A percentile compares a stretch with the other conserved stretches of the same genome.
Conservation (phyloP, 441 rosid genomes). For the Mallotus japonicus region DNA sequence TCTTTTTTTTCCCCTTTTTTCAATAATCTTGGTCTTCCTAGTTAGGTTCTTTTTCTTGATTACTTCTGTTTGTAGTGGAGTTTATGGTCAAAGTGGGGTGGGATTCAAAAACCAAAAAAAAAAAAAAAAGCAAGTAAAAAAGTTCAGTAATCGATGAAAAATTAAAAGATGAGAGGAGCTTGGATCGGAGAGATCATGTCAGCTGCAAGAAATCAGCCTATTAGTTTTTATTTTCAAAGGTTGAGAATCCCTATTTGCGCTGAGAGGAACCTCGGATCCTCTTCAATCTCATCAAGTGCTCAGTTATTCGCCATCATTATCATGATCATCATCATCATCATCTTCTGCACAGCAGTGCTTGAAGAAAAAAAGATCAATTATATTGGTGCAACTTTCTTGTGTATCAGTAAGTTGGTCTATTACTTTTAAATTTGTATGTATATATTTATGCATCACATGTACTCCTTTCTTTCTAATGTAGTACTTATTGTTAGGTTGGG, state of each 20-base stretch:
- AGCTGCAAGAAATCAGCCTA: conserved; percentile 58
- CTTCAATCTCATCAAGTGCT: conserved; percentile 34
- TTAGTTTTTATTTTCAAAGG: conserved; percentile 39
- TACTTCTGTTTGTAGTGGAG: conserved; percentile 27
- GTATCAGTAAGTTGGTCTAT: conserved; percentile 33
- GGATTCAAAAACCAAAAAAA: background rate
- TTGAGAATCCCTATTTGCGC: conserved; percentile 46
- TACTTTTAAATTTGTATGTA: conserved; percentile 20
- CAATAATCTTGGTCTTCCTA: conserved; percentile 21
- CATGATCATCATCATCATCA: conserved; percentile 19
- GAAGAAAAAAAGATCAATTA: conserved; percentile 24
- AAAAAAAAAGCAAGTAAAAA: background rate
- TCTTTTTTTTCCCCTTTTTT: conserved; percentile 21
- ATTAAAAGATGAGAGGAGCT: conserved; percentile 42
- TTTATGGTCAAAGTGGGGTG: conserved; percentile 23
- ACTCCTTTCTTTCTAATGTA: conserved; percentile 20
- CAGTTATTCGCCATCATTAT: conserved; percentile 11
- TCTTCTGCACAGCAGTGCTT: conserved; percentile 9
- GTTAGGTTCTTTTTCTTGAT: conserved; percentile 16
- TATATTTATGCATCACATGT: conserved; percentile 35
- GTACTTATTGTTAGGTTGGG: conserved; percentile 25
- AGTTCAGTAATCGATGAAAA: conserved; percentile 19
- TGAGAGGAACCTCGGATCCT: conserved; percentile 86
- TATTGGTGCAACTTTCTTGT: conserved; percentile 33
- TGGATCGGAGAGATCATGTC: conserved; percentile 86